Evolutionary conservation across 768 basidiomycete genomes (phyloP), one percentile per base, ranked within the genome.

Genomic region (Tylopilus plumbeoviolaceoides): DNA sequence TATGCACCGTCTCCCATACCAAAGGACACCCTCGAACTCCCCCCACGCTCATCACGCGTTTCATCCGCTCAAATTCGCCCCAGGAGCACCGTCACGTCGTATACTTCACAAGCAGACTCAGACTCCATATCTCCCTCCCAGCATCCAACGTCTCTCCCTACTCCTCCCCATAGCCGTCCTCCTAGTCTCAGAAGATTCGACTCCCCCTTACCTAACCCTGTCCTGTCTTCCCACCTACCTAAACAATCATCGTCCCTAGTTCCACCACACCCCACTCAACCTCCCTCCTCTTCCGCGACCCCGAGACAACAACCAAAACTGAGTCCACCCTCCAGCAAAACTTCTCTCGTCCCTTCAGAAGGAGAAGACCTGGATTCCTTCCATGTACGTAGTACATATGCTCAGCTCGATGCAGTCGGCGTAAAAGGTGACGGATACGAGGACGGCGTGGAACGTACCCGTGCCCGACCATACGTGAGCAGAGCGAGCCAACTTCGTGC

Each of bases 341-440:
- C 73, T 12, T 89, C 88, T 6, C 74, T 87, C 17, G 79, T 79
- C 1, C 87, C 84, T 1, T 86, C 86, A 6, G 85, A 85, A 59
- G 87, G 86, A 25, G 91, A 93, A 67, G 91, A 93, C 60, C 64
- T 82, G 51, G 91, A 93, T 65, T 80, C 86, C 7, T 89, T 89
- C 60, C 85, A 90, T 67, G 87, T 95, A 7, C 81, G 91, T 38
- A 85, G 78, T 54, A 91, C 90, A 1, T 95, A 98, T 65, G 95
- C 94, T 0, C 81, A 89, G 57, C 78, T 98, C n/a, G 92, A 98
- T 45, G 73, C 80, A 10, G 80, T 80, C 40, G 95, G 95, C n/a
- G 95, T 98, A 35, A 88, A 83, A 64, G 94, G 95, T 3, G 95
- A 98, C 65, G 95, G 95, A 0, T 91, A 85, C 70, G 89, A 92